These are phyloP conservation scores for Aspergillus novoparasiticus DNA, from an alignment of 2,329 filamentous ascomycete genomes.

Conservation along the genomic window DNA sequence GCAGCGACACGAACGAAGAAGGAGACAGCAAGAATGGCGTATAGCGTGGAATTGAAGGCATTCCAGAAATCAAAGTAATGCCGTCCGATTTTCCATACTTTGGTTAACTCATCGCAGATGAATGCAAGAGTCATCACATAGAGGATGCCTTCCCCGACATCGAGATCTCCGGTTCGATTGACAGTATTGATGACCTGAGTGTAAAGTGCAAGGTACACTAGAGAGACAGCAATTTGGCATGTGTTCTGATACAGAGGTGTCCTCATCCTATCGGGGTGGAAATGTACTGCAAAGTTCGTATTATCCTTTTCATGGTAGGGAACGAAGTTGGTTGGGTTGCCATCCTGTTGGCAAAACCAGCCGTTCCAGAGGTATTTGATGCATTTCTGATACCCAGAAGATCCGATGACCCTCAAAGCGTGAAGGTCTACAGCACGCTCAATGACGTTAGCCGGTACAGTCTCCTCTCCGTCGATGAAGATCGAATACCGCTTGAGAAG, in stretches of 20 bases:
- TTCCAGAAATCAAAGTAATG: conserved; percentile 97
- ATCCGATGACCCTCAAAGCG: conserved; percentile 83
- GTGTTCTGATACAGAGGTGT: conserved; percentile 91
- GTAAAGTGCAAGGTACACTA: conserved; percentile 82
- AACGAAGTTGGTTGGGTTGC: conserved; percentile 85
- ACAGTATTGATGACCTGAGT: conserved; percentile 93
- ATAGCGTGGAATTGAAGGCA: conserved; percentile 84
- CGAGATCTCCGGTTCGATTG: conserved; percentile 80
- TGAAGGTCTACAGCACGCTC: conserved; percentile 94
- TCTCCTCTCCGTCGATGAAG: conserved; percentile 69
- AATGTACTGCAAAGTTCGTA: conserved; percentile 74
- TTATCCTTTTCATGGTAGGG: conserved; percentile 83
- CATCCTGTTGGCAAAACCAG: conserved; percentile 94
- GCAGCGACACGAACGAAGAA: conserved; percentile 80
- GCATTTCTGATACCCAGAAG: conserved; percentile 93
- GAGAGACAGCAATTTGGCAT: conserved; percentile 79
- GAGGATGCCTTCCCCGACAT: conserved; percentile 78
- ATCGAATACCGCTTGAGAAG: conserved; percentile 89
- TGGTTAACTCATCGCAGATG: conserved; percentile 81
- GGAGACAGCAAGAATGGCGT: conserved; percentile 75
- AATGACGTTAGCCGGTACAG: conserved; percentile 80
- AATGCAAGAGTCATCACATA: conserved; percentile 93
- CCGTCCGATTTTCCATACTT: conserved; percentile 91
- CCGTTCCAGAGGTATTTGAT: conserved; percentile 91
- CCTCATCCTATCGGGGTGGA: conserved; percentile 93